These are phyloP conservation scores for Plasmodium cynomolgi DNA, from an alignment of 169 alveolate genomes.

Conservation along the genomic window DNA sequence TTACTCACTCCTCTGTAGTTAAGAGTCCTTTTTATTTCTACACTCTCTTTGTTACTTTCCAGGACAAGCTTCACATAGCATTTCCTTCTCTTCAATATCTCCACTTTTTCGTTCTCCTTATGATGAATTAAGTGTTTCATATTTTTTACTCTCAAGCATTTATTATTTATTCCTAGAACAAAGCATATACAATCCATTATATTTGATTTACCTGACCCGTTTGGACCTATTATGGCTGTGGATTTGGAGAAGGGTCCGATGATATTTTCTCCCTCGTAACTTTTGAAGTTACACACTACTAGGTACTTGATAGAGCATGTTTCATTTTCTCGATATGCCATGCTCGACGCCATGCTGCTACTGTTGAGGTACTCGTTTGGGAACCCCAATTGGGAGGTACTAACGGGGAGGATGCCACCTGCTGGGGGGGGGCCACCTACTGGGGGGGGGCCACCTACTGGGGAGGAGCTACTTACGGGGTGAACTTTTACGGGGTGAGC, in stretches of 20 bases:
- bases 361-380: slow-evolving; percentile 25
- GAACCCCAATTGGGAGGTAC: background rate
- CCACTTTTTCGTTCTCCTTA: slow-evolving; percentile 81
- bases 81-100: slow-evolving; percentile 34
- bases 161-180: slow-evolving; percentile 89
- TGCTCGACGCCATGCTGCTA: slow-evolving; percentile 1
- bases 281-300: slow-evolving; percentile 89
- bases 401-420: background rate
- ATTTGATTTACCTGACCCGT: slow-evolving; percentile 94
- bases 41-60: slow-evolving; percentile 80
- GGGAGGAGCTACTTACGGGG: too few relatives aligned
- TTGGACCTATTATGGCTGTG: slow-evolving; percentile 94
- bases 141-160: slow-evolving; percentile 89
- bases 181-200: slow-evolving; percentile 91
- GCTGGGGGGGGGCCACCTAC: too few relatives aligned
- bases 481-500: background rate
- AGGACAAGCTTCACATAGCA: slow-evolving; percentile 87
- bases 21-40: slow-evolving; percentile 88
- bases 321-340: slow-evolving; percentile 3
- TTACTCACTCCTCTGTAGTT: slow-evolving; percentile 84
- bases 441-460: too few relatives aligned
- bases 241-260: slow-evolving; percentile 91
- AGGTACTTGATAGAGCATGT: slow-evolving; percentile 75
- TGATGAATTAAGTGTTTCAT: slow-evolving; percentile 90
- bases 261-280: slow-evolving; percentile 92